These are phyloP conservation scores for Mallotus nudiflorus DNA, from an alignment of 345 rosid species.

Conservation along the genomic window DNA sequence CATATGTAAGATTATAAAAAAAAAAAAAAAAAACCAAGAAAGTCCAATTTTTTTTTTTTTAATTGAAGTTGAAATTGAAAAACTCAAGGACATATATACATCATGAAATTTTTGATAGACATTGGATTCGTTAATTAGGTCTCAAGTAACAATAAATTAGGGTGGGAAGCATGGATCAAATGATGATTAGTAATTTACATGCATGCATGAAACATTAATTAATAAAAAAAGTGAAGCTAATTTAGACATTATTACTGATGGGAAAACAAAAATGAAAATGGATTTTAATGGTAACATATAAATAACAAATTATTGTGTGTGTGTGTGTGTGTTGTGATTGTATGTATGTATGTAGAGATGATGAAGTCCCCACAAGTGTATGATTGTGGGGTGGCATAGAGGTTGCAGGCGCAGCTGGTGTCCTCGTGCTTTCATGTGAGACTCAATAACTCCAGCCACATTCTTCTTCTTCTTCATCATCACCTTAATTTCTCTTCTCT, in stretches of 20 bases:
- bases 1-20: too few relatives aligned
- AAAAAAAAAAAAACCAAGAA: too few relatives aligned
- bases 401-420: constrained; percentile 29
- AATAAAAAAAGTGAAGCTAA: too few relatives aligned
- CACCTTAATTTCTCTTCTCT: constrained; percentile 1
- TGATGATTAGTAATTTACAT: neutral
- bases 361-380: constrained; percentile 37
- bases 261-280: too few relatives aligned
- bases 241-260: too few relatives aligned
- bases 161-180: constrained; percentile 14
- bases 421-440: constrained; percentile 57
- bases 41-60: too few relatives aligned
- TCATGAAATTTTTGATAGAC: neutral
- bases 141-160: neutral
- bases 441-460: constrained; percentile 35
- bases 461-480: constrained; percentile 30
- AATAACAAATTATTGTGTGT: too few relatives aligned
- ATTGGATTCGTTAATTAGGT: neutral
- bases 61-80: too few relatives aligned
- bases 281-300: too few relatives aligned
- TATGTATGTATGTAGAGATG: neutral
- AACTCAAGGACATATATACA: neutral
- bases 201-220: neutral
- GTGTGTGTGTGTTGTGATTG: neutral
- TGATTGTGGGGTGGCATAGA: constrained; percentile 31